A percentile compares a stretch with the other conserved stretches of the same genome.
Conservation (phyloP, 352 stramenopile genomes). For the Sclerospora graminicola region DNA sequence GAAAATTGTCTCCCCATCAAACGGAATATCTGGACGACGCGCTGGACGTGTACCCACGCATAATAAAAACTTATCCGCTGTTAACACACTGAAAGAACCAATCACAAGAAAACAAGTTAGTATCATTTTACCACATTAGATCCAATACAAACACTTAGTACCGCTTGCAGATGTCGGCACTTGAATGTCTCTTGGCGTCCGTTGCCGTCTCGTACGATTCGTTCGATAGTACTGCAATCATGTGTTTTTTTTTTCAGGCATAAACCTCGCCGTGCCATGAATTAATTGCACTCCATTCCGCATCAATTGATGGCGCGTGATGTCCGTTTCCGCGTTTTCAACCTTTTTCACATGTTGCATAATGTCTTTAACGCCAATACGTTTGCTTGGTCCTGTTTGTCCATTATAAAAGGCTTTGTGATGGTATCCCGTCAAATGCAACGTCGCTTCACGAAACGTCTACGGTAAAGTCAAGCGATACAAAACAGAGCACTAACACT, state of each 20-base stretch:
- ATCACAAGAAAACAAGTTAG: background rate
- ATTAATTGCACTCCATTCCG: slow-evolving; percentile 78
- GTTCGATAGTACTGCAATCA: slow-evolving; percentile 79
- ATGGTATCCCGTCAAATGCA: slow-evolving; percentile 83
- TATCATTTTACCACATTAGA: no score
- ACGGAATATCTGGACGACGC: slow-evolving; percentile 69
- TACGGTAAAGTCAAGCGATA: slow-evolving; percentile 8
- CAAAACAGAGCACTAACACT: no score
- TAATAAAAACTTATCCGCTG: slow-evolving; percentile 80
- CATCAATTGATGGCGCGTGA: slow-evolving; percentile 74
- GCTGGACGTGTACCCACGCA: slow-evolving; percentile 79
- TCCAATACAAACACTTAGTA: no score
- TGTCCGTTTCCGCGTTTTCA: slow-evolving; percentile 73
- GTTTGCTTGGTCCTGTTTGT: slow-evolving; percentile 48
- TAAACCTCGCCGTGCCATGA: slow-evolving; percentile 68
- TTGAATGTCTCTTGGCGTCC: slow-evolving; percentile 59
- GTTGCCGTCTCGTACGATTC: slow-evolving; percentile 71
- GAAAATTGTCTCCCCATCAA: slow-evolving; percentile 81
- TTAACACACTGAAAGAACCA: slow-evolving; percentile 46
- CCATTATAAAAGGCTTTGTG: slow-evolving; percentile 86
- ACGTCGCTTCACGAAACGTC: slow-evolving; percentile 84
- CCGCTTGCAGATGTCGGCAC: slow-evolving; percentile 79
- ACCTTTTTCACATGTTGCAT: slow-evolving; percentile 78
- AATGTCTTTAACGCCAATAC: slow-evolving; percentile 74
- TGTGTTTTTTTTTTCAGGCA: slow-evolving; percentile 60